Evolutionary conservation across 2,329 filamentous ascomycete genomes (phyloP).

Genomic region (Fusarium pseudonygamai): DNA sequence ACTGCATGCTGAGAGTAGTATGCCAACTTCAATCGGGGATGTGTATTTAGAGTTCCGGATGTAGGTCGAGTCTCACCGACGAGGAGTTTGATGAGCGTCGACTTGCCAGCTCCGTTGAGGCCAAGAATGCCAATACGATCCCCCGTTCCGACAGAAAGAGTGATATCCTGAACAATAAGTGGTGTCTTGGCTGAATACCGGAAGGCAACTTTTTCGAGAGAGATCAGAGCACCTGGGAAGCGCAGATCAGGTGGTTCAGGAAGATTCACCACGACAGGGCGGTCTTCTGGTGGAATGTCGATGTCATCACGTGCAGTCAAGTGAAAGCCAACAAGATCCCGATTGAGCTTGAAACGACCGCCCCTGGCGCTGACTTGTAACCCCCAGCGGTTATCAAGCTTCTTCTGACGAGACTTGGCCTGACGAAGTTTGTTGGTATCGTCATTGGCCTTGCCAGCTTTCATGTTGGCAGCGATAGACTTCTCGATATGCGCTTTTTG

Average conservation of each 20-base stretch:
- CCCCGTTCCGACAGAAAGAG: conserved; percentile 75
- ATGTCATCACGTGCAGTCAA: conserved; percentile 70
- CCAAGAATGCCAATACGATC: conserved; percentile 80
- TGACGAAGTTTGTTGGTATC: conserved; percentile 89
- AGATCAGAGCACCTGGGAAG: conserved; percentile 79
- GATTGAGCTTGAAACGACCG: conserved; percentile 81
- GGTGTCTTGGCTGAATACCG: conserved; percentile 60
- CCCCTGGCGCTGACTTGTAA: conserved; percentile 77
- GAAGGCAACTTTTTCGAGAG: conserved; percentile 74
- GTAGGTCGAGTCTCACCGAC: conserved; percentile 68
- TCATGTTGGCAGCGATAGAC: conserved; percentile 78
- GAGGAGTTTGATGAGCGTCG: conserved; percentile 77
- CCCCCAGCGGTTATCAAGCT: conserved; percentile 83
- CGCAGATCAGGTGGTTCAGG: conserved; percentile 74
- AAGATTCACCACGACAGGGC: conserved; percentile 64
- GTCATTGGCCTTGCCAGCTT: conserved; percentile 77
- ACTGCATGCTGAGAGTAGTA: conserved; percentile 86
- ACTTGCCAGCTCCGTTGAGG: conserved; percentile 84
- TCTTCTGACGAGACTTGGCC: conserved; percentile 85
- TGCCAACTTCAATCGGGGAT: conserved; percentile 75
- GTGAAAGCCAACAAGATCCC: conserved; percentile 74
- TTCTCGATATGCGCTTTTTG: conserved; percentile 84
- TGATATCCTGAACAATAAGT: conserved; percentile 68
- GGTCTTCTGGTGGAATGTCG: conserved; percentile 72
- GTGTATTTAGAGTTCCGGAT: conserved; percentile 69